These are phyloP conservation scores for Neonothopanus nambi DNA, from an alignment of 1,284 basidiomycete species.

Conservation along the genomic window DNA sequence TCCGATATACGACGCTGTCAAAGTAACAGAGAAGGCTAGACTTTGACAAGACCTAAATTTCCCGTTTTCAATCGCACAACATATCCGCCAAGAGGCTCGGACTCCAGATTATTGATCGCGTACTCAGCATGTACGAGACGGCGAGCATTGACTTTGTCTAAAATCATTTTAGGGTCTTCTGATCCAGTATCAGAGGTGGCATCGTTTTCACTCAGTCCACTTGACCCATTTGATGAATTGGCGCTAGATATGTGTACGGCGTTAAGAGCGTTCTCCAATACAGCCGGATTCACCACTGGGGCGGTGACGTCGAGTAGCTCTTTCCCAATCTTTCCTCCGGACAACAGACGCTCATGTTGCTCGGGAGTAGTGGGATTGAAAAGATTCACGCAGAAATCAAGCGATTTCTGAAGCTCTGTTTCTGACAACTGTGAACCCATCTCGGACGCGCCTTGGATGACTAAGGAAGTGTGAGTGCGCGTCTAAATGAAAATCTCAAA, in stretches of 20 bases:
- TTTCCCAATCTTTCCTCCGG: constrained; percentile 27
- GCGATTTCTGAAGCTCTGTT: constrained; percentile 63
- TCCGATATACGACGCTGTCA: too few relatives aligned
- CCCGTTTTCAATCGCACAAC: constrained; percentile 49
- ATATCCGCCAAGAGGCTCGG: constrained; percentile 48
- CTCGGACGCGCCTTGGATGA: constrained; percentile 75
- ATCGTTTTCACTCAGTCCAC: background rate
- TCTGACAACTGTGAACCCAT: constrained; percentile 70
- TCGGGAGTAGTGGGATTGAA: constrained; percentile 59
- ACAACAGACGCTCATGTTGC: constrained; percentile 41
- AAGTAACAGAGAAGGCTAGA: background rate
- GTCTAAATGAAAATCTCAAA: background rate
- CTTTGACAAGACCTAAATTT: constrained; percentile 41
- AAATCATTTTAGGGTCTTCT: constrained; percentile 36
- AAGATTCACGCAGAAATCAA: constrained; percentile 60
- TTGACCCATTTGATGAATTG: too few relatives aligned
- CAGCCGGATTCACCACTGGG: constrained; percentile 44
- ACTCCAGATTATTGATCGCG: constrained; percentile 53
- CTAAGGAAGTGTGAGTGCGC: constrained; percentile 32
- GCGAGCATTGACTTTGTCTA: constrained; percentile 55
- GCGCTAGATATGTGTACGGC: constrained; percentile 9
- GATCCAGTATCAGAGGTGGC: constrained; percentile 19
- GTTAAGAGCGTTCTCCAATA: constrained; percentile 32
- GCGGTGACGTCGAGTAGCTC: constrained; percentile 46
- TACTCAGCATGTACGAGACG: constrained; percentile 53